phyloP scores from a whole-genome alignment of 805 yeast genomes.

The Candida ponderosae region DNA sequence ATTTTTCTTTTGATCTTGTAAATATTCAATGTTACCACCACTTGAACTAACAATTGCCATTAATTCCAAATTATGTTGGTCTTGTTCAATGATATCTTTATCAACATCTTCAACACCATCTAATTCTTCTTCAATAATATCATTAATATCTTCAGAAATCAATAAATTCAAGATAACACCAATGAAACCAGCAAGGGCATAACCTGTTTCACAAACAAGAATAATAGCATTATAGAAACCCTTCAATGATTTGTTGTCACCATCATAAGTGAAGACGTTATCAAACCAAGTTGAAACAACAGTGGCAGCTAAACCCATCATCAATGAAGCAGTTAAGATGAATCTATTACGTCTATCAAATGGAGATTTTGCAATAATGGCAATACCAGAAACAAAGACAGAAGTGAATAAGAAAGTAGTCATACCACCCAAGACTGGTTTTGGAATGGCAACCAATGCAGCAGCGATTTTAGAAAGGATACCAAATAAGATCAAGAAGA shows the following conservation, averaged over 20 bases:
- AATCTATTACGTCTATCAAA: slow-evolving; percentile 71
- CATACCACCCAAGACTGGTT: slow-evolving; percentile 84
- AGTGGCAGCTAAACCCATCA: slow-evolving; percentile 62
- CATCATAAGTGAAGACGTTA: slow-evolving; percentile 56
- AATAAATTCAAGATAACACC: slow-evolving; percentile 54
- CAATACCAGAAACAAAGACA: slow-evolving; percentile 68
- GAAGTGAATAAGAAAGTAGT: slow-evolving; percentile 68
- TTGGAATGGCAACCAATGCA: slow-evolving; percentile 78
- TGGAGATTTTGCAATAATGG: slow-evolving; percentile 43
- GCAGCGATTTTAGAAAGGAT: slow-evolving; percentile 82
- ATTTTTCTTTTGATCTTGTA: no score
- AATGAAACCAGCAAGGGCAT: slow-evolving; percentile 60
- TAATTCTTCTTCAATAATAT: background rate
- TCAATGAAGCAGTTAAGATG: slow-evolving; percentile 54
- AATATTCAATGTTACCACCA: background rate
- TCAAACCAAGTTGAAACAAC: slow-evolving; percentile 61
- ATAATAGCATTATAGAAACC: slow-evolving; percentile 66
- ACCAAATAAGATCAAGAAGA: slow-evolving; percentile 81
- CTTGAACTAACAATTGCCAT: background rate
- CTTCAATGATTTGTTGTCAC: slow-evolving; percentile 43
- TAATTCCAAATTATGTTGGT: no score
- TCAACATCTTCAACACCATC: background rate
- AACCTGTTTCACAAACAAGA: slow-evolving; percentile 66
- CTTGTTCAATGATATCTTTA: background rate
- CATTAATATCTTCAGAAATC: background rate